Evolutionary conservation across 2,329 filamentous ascomycete genomes (phyloP), one percentile per base, ranked within the genome.

Genomic region (Pseudocercospora vitis): DNA sequence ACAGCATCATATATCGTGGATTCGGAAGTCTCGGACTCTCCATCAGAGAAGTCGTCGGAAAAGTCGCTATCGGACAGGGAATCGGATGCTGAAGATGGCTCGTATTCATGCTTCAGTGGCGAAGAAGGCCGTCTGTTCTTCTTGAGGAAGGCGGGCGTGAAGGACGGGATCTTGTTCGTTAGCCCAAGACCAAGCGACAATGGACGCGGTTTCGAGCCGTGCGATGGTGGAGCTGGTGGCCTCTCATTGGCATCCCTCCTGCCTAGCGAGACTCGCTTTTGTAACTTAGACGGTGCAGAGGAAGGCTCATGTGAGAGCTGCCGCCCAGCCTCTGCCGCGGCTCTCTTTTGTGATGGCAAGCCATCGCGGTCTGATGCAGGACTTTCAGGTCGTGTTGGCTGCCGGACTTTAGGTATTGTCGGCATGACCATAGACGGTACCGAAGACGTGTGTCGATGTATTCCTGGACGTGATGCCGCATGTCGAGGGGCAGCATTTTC

Each of bases 91-190:
- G 83, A 84, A 12, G 94, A 97, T 11, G 92, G 92, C 58, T 91
- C 86, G 65, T 96, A 99, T 73, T 99, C 92, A 68, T 97, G 92
- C 74, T 99, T 99, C 46, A 99, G 77, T 0, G 94, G 94, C 1
- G 94, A 99, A 0, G 94, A 97, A 1, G 85, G 87, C 14, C 91
- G 84, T 39, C 91, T 83, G 66, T 86, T 70, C 70, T 78, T 59
- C 59, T 65, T 68, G 35, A 71, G 42, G 57, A 71, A 72, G 3
- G 64, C 66, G 6, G 70, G 68, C 11, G 69, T 71, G 49, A 71
- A 63, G 3, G 68, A 66, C 2, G 67, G 65, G 1, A 71, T 49
- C 18, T 65, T 57, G 37, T 60, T 57, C 18, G 63, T 52, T 26
- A 56, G 16, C n/a, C 60, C 62, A 32, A 66, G 44, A 12, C 65